Percentiles rank a stretch among this genome's conserved stretches.
Conservation (phyloP, 1,284 basidiomycete genomes). For the Chiua sp. region DNA sequence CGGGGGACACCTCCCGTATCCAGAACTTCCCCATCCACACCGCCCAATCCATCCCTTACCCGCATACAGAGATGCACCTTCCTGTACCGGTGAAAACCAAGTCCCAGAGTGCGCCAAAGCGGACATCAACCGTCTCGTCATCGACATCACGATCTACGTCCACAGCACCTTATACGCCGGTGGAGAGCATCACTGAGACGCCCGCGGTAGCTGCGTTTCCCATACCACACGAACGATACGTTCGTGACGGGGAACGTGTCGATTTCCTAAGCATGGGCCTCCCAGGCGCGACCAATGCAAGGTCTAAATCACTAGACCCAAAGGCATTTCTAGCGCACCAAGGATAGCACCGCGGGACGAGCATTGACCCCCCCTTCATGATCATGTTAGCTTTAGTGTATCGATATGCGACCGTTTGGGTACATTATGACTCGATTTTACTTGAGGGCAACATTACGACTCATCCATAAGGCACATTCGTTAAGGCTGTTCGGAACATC, state of each 20-base stretch:
- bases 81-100: conserved; percentile 28
- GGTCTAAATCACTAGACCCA: conserved; percentile 25
- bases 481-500: too few species aligned
- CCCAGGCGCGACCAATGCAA: conserved; percentile 26
- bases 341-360: conserved; percentile 2
- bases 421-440: not conserved
- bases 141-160: conserved; percentile 41
- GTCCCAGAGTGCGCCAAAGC: conserved; percentile 31
- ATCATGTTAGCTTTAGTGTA: not conserved
- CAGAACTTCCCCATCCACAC: conserved; percentile 23
- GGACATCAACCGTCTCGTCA: conserved; percentile 37
- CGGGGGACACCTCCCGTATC: conserved; percentile 27
- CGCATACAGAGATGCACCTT: conserved; percentile 33
- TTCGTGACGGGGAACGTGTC: conserved; percentile 9
- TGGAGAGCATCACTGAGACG: conserved; percentile 21
- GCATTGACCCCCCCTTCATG: not conserved
- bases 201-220: conserved; percentile 33
- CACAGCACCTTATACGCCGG: conserved; percentile 31
- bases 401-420: conserved; percentile 7
- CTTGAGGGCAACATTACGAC: not conserved
- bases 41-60: conserved; percentile 26
- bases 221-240: conserved; percentile 22
- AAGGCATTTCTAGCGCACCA: conserved; percentile 29
- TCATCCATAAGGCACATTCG: not conserved
- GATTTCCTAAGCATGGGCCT: conserved; percentile 37